phyloP scores from a whole-genome alignment of 2,329 filamentous ascomycete species.

The Aureobasidium leucospermi region DNA sequence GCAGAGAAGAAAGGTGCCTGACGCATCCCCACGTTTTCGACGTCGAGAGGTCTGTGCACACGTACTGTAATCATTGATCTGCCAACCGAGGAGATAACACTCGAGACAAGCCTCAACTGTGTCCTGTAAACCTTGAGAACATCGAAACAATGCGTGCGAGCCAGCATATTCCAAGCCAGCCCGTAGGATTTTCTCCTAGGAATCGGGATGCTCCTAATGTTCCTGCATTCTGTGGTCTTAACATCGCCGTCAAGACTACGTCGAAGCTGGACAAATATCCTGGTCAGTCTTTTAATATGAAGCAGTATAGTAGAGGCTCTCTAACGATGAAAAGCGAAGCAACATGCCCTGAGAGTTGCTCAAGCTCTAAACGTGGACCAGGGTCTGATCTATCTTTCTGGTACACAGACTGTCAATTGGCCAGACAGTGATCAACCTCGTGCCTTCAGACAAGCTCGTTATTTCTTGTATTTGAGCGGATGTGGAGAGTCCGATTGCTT shows the following conservation, averaged over 20 bases:
- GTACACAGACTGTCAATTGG: conserved; percentile 41
- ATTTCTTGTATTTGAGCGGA: conserved; percentile 92
- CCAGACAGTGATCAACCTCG: conserved; percentile 54
- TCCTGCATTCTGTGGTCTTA: background rate
- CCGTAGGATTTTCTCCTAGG: background rate
- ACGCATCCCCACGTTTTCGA: too few relatives aligned
- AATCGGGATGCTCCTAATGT: background rate
- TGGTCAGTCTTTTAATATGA: background rate
- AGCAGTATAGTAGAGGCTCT: background rate
- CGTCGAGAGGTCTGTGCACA: background rate
- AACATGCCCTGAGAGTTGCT: conserved; percentile 18
- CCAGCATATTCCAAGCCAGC: background rate
- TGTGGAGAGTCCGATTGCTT: conserved; percentile 73
- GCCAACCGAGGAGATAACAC: background rate
- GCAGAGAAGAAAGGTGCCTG: too few relatives aligned
- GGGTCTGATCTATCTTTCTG: conserved; percentile 52
- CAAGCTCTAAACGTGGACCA: conserved; percentile 29
- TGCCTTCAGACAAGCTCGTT: conserved; percentile 56
- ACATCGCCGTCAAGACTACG: conserved; percentile 10
- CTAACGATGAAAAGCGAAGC: conserved; percentile 12
- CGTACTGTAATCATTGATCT: background rate
- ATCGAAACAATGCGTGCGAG: background rate
- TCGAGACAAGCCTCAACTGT: background rate
- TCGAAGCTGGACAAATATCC: conserved; percentile 18
- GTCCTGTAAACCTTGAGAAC: background rate